phyloP scores from a whole-genome alignment of 257 asterid genomes.

The Mitragyna speciosa region DNA sequence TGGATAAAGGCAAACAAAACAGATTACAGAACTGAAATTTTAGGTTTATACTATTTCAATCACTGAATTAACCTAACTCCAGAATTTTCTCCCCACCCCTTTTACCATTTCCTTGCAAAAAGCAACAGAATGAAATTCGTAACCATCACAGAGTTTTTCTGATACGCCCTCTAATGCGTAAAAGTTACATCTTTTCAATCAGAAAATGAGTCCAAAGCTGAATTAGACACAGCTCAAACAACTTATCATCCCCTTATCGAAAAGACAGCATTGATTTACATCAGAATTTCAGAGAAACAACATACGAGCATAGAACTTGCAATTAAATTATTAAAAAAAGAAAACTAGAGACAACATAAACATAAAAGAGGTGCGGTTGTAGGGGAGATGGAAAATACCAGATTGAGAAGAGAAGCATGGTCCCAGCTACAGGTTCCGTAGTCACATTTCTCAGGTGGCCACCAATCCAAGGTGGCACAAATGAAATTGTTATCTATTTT shows the following conservation, averaged over 20 bases:
- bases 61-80: too few relatives aligned
- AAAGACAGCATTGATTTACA: not conserved
- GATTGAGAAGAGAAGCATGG: slow-evolving; percentile 68
- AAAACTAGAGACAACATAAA: not conserved
- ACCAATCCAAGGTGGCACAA: slow-evolving; percentile 92
- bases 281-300: not conserved
- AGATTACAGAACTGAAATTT: not conserved
- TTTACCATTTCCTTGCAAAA: not conserved
- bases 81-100: not conserved
- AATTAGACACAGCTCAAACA: not conserved
- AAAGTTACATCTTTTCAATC: not conserved
- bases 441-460: slow-evolving; percentile 88
- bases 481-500: slow-evolving; percentile 58
- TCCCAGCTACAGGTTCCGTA: slow-evolving; percentile 88
- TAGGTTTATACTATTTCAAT: not conserved
- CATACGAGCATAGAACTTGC: not conserved
- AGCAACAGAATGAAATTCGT: not conserved
- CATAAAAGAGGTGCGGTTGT: not conserved
- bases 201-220: not conserved
- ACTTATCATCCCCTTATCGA: not conserved
- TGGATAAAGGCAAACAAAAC: not conserved
- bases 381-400: slow-evolving; percentile 40
- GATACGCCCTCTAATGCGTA: not conserved
- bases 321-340: too few relatives aligned
- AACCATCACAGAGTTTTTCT: not conserved